phyloP scores from a whole-genome alignment of 768 basidiomycete species.

The Rhizopogon roseolus region DNA sequence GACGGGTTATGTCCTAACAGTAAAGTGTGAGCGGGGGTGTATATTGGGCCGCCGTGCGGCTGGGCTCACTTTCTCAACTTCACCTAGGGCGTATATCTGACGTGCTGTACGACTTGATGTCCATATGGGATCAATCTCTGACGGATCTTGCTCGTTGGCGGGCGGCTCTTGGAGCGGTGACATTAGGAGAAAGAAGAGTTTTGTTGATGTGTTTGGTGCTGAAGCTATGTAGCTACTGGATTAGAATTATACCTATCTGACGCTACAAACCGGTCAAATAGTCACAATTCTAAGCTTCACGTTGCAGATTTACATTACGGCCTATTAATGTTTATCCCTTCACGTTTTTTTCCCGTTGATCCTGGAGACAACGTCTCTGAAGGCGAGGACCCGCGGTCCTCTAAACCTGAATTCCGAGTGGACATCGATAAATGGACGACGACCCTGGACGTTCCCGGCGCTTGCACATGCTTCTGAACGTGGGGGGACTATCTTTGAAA shows the following conservation, averaged over 20 bases:
- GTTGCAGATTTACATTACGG: neutral
- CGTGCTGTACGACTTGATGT: slow-evolving; percentile 74
- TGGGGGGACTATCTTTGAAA: neutral
- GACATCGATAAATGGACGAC: too few species aligned
- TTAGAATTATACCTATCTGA: too few species aligned
- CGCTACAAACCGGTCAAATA: too few species aligned
- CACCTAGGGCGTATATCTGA: slow-evolving; percentile 75
- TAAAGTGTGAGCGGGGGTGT: neutral
- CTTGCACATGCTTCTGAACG: neutral
- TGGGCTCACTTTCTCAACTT: slow-evolving; percentile 66
- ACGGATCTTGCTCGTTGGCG: slow-evolving; percentile 5
- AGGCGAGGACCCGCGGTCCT: slow-evolving; percentile 1
- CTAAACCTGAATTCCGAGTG: too few species aligned
- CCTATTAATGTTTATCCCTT: neutral
- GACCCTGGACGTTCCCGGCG: neutral
- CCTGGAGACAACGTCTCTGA: too few species aligned
- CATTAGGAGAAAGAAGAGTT: neutral
- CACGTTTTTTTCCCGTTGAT: neutral
- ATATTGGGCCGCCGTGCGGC: too few species aligned
- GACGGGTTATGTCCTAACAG: slow-evolving; percentile 69
- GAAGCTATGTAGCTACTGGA: too few species aligned
- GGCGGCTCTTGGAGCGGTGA: neutral
- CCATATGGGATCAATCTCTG: slow-evolving; percentile 74
- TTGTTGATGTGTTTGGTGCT: neutral
- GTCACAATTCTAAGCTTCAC: too few species aligned